phyloP scores from a whole-genome alignment of 1,284 basidiomycete genomes.

The Leucoagaricus sp. region DNA sequence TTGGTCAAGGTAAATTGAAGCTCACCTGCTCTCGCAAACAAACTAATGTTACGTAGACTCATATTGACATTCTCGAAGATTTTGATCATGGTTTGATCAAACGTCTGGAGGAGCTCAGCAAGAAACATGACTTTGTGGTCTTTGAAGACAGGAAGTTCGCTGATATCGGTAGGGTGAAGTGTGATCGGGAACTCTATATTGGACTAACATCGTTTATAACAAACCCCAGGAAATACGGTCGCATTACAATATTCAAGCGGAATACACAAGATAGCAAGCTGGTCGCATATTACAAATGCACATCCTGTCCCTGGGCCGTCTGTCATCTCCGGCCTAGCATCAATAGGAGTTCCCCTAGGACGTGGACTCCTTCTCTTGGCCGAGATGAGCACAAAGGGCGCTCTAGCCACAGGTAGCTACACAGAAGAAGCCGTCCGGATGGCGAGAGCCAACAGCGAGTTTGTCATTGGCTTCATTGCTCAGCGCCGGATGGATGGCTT shows the following conservation, averaged over 20 bases:
- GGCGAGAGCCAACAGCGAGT: slow-evolving; percentile 80
- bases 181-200: neutral
- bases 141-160: slow-evolving; percentile 99
- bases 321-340: slow-evolving; percentile 85
- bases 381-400: slow-evolving; percentile 95
- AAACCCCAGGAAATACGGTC: slow-evolving; percentile 99
- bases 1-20: slow-evolving; percentile 82
- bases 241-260: slow-evolving; percentile 93
- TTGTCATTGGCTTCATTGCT: slow-evolving; percentile 96
- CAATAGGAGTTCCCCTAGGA: slow-evolving; percentile 82
- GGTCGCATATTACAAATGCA: slow-evolving; percentile 98
- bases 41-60: slow-evolving; percentile 67
- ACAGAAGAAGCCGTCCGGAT: slow-evolving; percentile 86
- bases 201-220: slow-evolving; percentile 32
- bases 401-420: slow-evolving; percentile 84
- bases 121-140: slow-evolving; percentile 91
- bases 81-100: slow-evolving; percentile 80
- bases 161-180: slow-evolving; percentile 79
- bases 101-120: slow-evolving; percentile 70
- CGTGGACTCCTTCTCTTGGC: slow-evolving; percentile 91
- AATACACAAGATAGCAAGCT: slow-evolving; percentile 91
- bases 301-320: slow-evolving; percentile 95
- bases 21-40: slow-evolving; percentile 17
- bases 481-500: slow-evolving; percentile 79
- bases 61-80: slow-evolving; percentile 95